These are phyloP conservation scores for Metroxylon sagu DNA, from an alignment of 176 grass and related monocot species.

Conservation along the genomic window DNA sequence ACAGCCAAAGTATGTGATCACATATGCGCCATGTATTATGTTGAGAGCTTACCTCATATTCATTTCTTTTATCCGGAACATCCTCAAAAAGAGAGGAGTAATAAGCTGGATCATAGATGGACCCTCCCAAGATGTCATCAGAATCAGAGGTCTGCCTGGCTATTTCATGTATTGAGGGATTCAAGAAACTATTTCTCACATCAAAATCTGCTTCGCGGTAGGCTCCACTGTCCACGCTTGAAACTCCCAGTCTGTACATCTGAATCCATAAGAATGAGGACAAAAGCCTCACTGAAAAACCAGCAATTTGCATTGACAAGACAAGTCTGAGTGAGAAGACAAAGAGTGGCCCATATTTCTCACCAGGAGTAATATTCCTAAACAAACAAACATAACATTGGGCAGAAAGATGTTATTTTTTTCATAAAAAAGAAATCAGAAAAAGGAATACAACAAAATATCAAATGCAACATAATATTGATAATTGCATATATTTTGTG, in stretches of 20 bases:
- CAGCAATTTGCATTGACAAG: slow-evolving; percentile 95
- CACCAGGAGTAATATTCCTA: slow-evolving; percentile 74
- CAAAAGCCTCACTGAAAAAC: slow-evolving; percentile 95
- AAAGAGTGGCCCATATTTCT: slow-evolving; percentile 63
- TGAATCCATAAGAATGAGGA: slow-evolving; percentile 97
- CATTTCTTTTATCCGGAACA: slow-evolving; percentile 47
- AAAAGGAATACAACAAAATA: slow-evolving; percentile 10
- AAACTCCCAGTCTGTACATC: slow-evolving; percentile 78
- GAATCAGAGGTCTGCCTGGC: slow-evolving; percentile 59
- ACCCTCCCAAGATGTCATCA: slow-evolving; percentile 93
- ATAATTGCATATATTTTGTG: too few species aligned
- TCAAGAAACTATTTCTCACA: slow-evolving; percentile 79
- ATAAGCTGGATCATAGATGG: slow-evolving; percentile 88
- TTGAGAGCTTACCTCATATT: slow-evolving; percentile 46
- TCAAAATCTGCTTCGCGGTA: slow-evolving; percentile 56
- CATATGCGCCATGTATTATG: background rate
- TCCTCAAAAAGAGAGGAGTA: slow-evolving; percentile 95
- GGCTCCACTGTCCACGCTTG: slow-evolving; percentile 27
- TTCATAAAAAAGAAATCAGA: slow-evolving; percentile 2
- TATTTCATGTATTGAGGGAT: slow-evolving; percentile 48
- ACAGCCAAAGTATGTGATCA: too few species aligned
- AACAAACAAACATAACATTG: slow-evolving; percentile 7
- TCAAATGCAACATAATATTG: background rate
- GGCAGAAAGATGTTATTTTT: too few species aligned
- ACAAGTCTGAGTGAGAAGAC: slow-evolving; percentile 85